These are phyloP conservation scores for Kuraishia ogatae DNA, from an alignment of 805 yeast species.

Conservation along the genomic window DNA sequence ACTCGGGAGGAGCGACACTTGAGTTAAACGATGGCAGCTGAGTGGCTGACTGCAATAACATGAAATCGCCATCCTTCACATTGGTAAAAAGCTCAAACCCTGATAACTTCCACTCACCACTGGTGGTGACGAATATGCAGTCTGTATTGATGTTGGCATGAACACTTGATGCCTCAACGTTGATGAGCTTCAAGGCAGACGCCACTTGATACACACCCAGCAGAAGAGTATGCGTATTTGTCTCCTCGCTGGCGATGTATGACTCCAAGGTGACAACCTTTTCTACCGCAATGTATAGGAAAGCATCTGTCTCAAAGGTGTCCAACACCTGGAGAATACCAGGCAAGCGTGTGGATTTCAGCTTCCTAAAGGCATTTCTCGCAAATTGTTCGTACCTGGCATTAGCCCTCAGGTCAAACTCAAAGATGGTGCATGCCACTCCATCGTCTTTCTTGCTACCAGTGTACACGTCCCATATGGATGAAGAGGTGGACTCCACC, in stretches of 20 bases:
- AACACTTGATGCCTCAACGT: constrained; percentile 46
- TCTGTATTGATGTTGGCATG: constrained; percentile 54
- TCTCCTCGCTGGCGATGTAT: constrained; percentile 22
- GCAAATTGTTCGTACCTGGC: constrained; percentile 27
- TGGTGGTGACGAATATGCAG: constrained; percentile 54
- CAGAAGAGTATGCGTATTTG: constrained; percentile 26
- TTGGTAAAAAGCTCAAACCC: constrained; percentile 68
- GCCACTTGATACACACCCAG: constrained; percentile 49
- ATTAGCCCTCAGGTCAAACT: constrained; percentile 34
- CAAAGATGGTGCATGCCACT: constrained; percentile 54
- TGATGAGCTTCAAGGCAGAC: constrained; percentile 47
- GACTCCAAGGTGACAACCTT: constrained; percentile 43
- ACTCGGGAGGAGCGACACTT: constrained; percentile 42
- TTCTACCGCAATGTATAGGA: constrained; percentile 59
- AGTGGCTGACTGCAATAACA: constrained; percentile 13
- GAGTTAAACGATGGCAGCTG: constrained; percentile 16
- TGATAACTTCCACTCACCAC: constrained; percentile 79
- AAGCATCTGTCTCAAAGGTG: constrained; percentile 50
- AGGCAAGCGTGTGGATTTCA: constrained; percentile 53
- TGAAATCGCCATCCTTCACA: constrained; percentile 34
- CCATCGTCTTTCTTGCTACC: constrained; percentile 49
- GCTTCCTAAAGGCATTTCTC: constrained; percentile 32
- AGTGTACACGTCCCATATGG: constrained; percentile 57
- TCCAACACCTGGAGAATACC: constrained; percentile 60
- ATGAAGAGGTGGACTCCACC: constrained; percentile 21